A percentile compares a stretch with the other conserved stretches of the same genome.
Conservation (phyloP, 176 grass and related monocot genomes). For the Carex kokanica region DNA sequence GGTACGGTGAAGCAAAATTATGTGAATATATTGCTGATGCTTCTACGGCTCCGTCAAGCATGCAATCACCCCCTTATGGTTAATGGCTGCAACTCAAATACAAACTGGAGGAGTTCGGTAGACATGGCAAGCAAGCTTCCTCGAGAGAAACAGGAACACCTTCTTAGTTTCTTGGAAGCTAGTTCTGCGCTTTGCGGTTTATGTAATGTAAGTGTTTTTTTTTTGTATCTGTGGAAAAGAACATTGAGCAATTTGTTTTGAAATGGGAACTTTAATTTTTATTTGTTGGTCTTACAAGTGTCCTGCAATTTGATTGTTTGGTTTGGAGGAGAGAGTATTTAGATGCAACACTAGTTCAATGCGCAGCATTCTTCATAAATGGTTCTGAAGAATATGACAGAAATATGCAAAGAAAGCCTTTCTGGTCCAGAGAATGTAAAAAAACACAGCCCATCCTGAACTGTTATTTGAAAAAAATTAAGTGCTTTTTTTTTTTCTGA, state of each 20-base stretch:
- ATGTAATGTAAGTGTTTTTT: conserved; percentile 65
- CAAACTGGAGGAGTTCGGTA: conserved; percentile 64
- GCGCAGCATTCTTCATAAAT: neutral
- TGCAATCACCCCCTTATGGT: conserved; percentile 89
- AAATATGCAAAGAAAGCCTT: neutral
- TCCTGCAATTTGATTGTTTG: conserved; percentile 5
- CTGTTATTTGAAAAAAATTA: neutral
- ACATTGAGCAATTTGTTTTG: neutral
- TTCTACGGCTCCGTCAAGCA: conserved; percentile 91
- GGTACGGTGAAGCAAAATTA: conserved; percentile 99
- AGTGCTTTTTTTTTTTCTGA: no score
- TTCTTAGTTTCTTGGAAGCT: conserved; percentile 77
- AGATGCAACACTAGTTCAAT: neutral
- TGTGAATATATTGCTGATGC: conserved; percentile 98
- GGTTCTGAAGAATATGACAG: neutral
- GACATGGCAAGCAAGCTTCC: conserved; percentile 69
- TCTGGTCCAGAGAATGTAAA: neutral
- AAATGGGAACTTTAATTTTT: neutral
- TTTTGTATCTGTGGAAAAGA: neutral
- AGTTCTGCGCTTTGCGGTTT: conserved; percentile 77
- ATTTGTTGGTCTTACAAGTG: neutral
- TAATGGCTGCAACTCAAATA: conserved; percentile 60
- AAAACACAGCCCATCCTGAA: neutral
- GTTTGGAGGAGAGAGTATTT: neutral
- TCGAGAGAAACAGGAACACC: conserved; percentile 56